phyloP scores from a whole-genome alignment of 2,329 filamentous ascomycete species.

The Phaeosphaeria sp. region DNA sequence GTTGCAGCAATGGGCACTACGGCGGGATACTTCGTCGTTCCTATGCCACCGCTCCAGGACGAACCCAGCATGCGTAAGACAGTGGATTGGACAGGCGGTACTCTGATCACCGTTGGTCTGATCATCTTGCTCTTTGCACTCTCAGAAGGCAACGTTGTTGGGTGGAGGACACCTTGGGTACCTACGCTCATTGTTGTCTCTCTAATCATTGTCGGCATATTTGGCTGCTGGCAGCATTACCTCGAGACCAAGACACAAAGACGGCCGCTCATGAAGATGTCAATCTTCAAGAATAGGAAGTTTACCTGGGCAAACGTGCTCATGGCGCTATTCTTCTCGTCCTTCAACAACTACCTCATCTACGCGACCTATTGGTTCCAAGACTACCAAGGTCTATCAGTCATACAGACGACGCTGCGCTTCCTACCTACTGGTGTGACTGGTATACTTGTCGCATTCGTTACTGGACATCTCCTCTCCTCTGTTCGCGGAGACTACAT shows the following conservation, averaged over 20 bases:
- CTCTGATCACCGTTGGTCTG: conserved; percentile 67
- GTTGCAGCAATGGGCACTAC: conserved; percentile 64
- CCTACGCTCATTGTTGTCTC: conserved; percentile 66
- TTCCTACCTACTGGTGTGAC: conserved; percentile 71
- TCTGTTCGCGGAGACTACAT: conserved; percentile 66
- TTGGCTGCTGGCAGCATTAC: conserved; percentile 68
- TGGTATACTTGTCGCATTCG: conserved; percentile 64
- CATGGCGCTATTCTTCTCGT: conserved; percentile 71
- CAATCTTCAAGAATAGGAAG: conserved; percentile 65
- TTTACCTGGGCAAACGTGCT: conserved; percentile 70
- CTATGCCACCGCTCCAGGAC: conserved; percentile 52
- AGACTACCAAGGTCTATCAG: conserved; percentile 66
- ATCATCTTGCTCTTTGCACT: conserved; percentile 70
- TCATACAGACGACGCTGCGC: conserved; percentile 71
- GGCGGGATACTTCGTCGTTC: conserved; percentile 67
- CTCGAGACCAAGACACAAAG: conserved; percentile 61
- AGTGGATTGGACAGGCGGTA: conserved; percentile 72
- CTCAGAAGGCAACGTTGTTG: conserved; percentile 73
- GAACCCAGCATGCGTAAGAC: conserved; percentile 50
- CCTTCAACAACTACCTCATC: conserved; percentile 72
- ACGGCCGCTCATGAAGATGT: conserved; percentile 70
- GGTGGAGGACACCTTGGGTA: conserved; percentile 71
- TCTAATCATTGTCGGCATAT: conserved; percentile 61
- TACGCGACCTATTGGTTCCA: conserved; percentile 76
- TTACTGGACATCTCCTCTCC: conserved; percentile 52